Evolutionary conservation across 2,329 filamentous ascomycete species (phyloP).

Genomic region (Biscogniauxia sp.): DNA sequence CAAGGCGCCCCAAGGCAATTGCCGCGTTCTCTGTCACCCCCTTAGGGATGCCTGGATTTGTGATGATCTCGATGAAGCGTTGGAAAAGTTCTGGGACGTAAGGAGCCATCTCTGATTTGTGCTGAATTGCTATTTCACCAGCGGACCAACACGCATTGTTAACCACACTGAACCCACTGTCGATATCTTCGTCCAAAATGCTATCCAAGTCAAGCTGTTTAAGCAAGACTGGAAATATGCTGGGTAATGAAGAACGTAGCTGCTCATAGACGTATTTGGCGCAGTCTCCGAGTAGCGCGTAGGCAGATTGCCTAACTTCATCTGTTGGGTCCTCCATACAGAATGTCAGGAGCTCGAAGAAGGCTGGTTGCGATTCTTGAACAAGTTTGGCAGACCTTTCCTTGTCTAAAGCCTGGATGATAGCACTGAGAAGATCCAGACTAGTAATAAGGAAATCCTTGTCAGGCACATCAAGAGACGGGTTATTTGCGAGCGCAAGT

Average conservation of each 20-base stretch:
- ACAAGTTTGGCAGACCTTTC: conserved; percentile 75
- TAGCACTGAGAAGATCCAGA: conserved; percentile 86
- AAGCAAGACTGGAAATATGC: conserved; percentile 77
- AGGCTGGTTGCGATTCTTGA: conserved; percentile 69
- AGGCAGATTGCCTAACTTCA: conserved; percentile 93
- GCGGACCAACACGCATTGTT: conserved; percentile 99
- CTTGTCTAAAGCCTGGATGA: conserved; percentile 82
- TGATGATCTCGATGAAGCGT: conserved; percentile 77
- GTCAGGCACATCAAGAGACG: conserved; percentile 73
- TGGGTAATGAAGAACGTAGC: conserved; percentile 69
- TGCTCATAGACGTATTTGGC: conserved; percentile 88
- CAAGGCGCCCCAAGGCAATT: conserved; percentile 85
- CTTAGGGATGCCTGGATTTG: conserved; percentile 79
- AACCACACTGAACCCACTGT: conserved; percentile 84
- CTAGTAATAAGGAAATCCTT: conserved; percentile 98
- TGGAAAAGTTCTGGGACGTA: conserved; percentile 76
- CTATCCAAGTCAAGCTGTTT: conserved; percentile 81
- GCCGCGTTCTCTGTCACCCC: conserved; percentile 92
- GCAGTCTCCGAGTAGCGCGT: conserved; percentile 90
- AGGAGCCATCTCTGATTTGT: conserved; percentile 70
- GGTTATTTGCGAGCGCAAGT: conserved; percentile 66
- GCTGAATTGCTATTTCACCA: conserved; percentile 85
- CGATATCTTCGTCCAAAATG: conserved; percentile 74
- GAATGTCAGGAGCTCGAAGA: conserved; percentile 86
- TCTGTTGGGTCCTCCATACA: conserved; percentile 91